Evolutionary conservation across 495 filamentous ascomycete species (phyloP), one percentile per base, ranked within the genome.

Genomic region (Lentithecium fluviatile): DNA sequence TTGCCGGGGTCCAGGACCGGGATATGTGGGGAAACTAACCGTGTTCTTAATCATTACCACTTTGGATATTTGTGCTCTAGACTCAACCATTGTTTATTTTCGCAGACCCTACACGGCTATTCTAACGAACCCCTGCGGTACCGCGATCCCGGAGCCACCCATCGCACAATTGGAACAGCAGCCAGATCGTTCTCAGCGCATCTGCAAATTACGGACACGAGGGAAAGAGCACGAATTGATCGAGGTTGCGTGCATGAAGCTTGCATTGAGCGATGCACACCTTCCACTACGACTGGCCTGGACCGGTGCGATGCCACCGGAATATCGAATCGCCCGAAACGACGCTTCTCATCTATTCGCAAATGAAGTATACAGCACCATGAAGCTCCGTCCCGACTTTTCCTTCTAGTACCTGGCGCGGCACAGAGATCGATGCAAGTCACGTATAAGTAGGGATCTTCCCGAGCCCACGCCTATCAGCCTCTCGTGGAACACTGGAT

Each of bases 341-440:
- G 56, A 48, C 21, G 21, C 40, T 48, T 50, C 45, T 60, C 62
- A 60, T 65, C 56, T 65, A 65, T 56, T 51, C 37, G 2, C 56
- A 65, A 65, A 65, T 65, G 62, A 65, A 64, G 54, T 2, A 42
- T 49, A 40, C 43, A 59, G 52, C 60, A 51, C 60, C 56, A 56
- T 56, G 51, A 65, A 50, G 29, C 38, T 32, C 51, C 37, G 37
- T 50, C 29, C 48, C 34, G 40, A 21, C 15, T 50, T 26, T 42
- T 21, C 42, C 59, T 60, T 6, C 51, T 26, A 29, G 29, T 56
- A 50, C 15, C 2, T 23, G 34, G 45, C 19, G 25, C 11, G 43
- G 37, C 6, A 25, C 32, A 15, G 5, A 40, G 10, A 20, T 56
- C 20, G 29, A 24, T 48, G 2, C 37, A 6, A 15, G 17, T 34